These are phyloP conservation scores for Umbelopsis sp. DNA, from an alignment of 192 early-diverging fungal genomes.

Conservation along the genomic window DNA sequence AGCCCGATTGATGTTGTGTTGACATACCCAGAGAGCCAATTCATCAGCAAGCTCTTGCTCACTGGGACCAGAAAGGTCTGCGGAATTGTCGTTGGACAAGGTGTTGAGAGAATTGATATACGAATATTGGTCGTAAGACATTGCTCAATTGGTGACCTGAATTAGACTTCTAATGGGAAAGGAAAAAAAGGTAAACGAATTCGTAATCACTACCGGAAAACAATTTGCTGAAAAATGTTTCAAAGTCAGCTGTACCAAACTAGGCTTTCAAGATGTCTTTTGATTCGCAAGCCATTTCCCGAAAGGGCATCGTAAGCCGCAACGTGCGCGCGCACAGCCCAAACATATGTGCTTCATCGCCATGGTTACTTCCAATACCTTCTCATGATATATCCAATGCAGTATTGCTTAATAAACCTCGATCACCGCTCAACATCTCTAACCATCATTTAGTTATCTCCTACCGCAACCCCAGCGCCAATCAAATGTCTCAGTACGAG, in stretches of 20 bases:
- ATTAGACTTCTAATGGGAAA: not conserved
- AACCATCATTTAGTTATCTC: too few relatives aligned
- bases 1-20: not conserved
- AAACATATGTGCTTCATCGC: too few relatives aligned
- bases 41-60: slow-evolving; percentile 72
- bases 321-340: too few relatives aligned
- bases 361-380: too few relatives aligned
- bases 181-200: not conserved
- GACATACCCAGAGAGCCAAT: slow-evolving; percentile 64
- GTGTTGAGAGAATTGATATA: slow-evolving; percentile 9
- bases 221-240: not conserved
- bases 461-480: too few relatives aligned
- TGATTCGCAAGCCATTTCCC: too few relatives aligned
- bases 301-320: too few relatives aligned
- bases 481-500: too few relatives aligned
- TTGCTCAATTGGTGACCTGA: not conserved
- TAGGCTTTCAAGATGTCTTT: not conserved
- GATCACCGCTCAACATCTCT: too few relatives aligned
- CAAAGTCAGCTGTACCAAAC: not conserved
- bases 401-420: too few relatives aligned
- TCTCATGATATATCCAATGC: too few relatives aligned
- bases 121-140: slow-evolving; percentile 19
- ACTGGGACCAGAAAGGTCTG: slow-evolving; percentile 44
- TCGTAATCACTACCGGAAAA: not conserved
- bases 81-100: not conserved